Percentiles rank a stretch among this genome's conserved stretches.
These are phyloP conservation scores for Blastobotrys raffinosifermentans DNA, from an alignment of 1,139 yeast genomes.

Conservation along the genomic window DNA sequence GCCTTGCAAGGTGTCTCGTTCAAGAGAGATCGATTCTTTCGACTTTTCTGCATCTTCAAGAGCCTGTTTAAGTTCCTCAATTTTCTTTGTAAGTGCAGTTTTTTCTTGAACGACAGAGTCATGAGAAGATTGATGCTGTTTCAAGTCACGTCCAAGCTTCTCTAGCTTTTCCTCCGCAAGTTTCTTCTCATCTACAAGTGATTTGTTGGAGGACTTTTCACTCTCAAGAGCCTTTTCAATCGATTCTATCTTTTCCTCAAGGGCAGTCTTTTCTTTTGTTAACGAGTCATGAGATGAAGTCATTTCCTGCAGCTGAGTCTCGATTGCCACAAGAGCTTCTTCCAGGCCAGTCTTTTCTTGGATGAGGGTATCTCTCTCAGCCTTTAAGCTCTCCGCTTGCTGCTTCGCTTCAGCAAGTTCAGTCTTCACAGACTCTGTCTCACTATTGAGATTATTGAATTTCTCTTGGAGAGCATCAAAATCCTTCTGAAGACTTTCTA, in stretches of 20 bases:
- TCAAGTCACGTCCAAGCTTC: too few relatives aligned
- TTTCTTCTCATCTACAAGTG: conserved; percentile 9
- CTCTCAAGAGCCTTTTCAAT: conserved; percentile 3
- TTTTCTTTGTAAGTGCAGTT: conserved; percentile 11
- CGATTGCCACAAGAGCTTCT: too few relatives aligned
- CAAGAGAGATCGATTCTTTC: too few relatives aligned
- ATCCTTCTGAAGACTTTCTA: conserved; percentile 14
- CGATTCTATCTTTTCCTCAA: neutral
- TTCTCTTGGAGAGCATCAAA: conserved; percentile 4
- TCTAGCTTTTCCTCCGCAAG: conserved; percentile 7
- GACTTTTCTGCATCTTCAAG: too few relatives aligned
- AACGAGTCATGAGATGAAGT: too few relatives aligned
- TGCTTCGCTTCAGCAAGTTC: neutral
- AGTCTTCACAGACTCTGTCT: neutral
- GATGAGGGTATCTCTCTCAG: neutral
- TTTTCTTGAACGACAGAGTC: too few relatives aligned
- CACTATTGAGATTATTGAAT: neutral
- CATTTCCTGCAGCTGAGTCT: too few relatives aligned
- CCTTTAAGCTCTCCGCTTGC: neutral
- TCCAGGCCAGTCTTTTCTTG: neutral
- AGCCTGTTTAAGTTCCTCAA: too few relatives aligned
- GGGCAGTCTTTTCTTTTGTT: neutral
- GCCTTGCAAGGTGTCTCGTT: too few relatives aligned
- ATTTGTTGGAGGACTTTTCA: conserved; percentile 4
- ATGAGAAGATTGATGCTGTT: too few relatives aligned